These are phyloP conservation scores for Erodium maritimum DNA, from an alignment of 345 rosid species.

Conservation along the genomic window DNA sequence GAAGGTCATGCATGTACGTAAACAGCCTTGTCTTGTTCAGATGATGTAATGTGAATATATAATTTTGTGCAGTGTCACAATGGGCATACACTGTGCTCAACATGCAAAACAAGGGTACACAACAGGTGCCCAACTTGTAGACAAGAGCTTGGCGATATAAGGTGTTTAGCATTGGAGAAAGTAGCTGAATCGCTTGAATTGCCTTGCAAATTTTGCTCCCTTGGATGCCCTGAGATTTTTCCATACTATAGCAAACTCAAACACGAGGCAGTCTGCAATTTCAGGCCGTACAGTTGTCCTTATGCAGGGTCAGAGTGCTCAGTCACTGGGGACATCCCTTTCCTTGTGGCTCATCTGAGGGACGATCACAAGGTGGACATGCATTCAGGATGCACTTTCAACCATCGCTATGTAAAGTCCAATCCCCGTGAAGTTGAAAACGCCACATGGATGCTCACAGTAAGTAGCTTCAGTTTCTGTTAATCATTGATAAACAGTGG, in stretches of 20 bases:
- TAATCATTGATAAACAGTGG: background rate
- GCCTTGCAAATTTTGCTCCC: conserved; percentile 68
- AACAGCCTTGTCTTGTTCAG: background rate
- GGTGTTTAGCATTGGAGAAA: conserved; percentile 87
- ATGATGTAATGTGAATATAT: background rate
- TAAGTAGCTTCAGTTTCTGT: conserved; percentile 25
- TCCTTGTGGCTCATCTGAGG: conserved; percentile 76
- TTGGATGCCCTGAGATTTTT: conserved; percentile 86
- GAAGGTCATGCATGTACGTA: background rate
- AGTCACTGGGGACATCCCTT: conserved; percentile 69
- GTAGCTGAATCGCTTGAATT: conserved; percentile 88
- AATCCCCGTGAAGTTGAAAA: conserved; percentile 98
- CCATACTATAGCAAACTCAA: conserved; percentile 94
- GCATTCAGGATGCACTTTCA: conserved; percentile 93
- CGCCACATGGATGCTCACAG: conserved; percentile 96
- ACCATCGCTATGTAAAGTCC: conserved; percentile 94
- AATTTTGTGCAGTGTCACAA: conserved; percentile 73
- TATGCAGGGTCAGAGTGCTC: conserved; percentile 94
- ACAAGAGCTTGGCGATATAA: conserved; percentile 96
- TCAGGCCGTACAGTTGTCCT: conserved; percentile 84
- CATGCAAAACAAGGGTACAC: conserved; percentile 80
- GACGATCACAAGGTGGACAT: conserved; percentile 97
- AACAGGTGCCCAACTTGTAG: conserved; percentile 93
- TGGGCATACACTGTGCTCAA: conserved; percentile 92
- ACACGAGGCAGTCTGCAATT: conserved; percentile 77